Base-by-base conservation (phyloP, 768 basidiomycete genomes). In the Leucocoprinus leucothites region DNA sequence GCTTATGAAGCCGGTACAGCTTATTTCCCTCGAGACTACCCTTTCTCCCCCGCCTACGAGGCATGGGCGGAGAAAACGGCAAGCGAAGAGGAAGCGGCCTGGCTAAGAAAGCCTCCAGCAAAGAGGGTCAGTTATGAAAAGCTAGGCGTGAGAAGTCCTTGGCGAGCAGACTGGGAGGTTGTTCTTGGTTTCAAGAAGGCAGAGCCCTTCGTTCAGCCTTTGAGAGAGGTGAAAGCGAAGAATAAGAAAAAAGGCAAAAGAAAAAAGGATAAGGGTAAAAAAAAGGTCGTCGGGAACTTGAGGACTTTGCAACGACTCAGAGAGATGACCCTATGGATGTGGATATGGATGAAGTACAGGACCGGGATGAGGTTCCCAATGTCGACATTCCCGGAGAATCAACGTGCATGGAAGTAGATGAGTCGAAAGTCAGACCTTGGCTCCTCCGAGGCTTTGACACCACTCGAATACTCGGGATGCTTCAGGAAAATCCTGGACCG, bases 11-110 rank as follows among this genome's bases (percentile, higher is more conserved):
- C 89, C 3, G 90, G 89, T 5, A 70, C 72, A 0, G 64, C 81
- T 2, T 82, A 82, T 58, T 97, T 93, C 66, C 96, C 96, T 19
- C 82, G 84, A 46, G 94, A 97, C 67, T 93, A 81, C 60, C 87
- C 90, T 0, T 70, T 69, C 18, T 81, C 84, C 0, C 48, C 64
- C 8, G 80, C 86, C 0, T 87, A 87, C 59, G 71, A 75, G 1
- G 62, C 65, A 1, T 80, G 81, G 67, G 77, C 80, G 46, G 65
- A 67, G 2, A 65, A 74, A 18, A 75, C 74, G n/a, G 87, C 74
- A 24, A 65, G 63, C 1, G 74, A 82, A 58, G 88, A 89, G 40
- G 73, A 72, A 40, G 76, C 66, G 22, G 71, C 71, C 16, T 98
- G 94, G 94, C 80, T 82, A 48, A 72, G 86, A 53, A 91, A 86